Conservation (phyloP, 2,329 filamentous ascomycete genomes). For the Fusarium nurragi region DNA sequence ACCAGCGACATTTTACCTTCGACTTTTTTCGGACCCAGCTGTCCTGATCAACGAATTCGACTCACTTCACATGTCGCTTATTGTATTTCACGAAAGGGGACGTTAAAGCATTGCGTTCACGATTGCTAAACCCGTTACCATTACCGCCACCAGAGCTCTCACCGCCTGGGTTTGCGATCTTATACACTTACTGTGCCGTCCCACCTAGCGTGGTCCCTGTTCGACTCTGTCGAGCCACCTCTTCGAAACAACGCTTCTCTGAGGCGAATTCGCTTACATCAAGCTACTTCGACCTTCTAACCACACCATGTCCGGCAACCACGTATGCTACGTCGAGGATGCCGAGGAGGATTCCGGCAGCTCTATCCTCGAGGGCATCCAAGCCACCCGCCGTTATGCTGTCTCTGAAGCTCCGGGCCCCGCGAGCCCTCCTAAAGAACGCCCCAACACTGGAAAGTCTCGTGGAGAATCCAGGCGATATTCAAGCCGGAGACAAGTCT, state of each 20-base stretch:
- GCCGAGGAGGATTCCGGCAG: constrained; percentile 62
- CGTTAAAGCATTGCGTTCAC: constrained; percentile 40
- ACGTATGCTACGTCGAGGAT: constrained; percentile 61
- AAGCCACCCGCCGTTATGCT: constrained; percentile 57
- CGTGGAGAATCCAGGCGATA: constrained; percentile 53
- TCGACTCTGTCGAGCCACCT: constrained; percentile 39
- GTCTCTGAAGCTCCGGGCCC: constrained; percentile 56
- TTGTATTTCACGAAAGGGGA: constrained; percentile 36
- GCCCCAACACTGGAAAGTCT: constrained; percentile 62
- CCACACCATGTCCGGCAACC: constrained; percentile 54
- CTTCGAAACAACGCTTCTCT: constrained; percentile 34
- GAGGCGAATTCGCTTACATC: constrained; percentile 36
- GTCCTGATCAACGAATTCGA: constrained; percentile 16
- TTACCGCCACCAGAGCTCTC: constrained; percentile 28
- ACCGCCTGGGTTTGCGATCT: constrained; percentile 37
- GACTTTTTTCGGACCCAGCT: constrained; percentile 23
- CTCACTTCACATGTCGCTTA: constrained; percentile 38
- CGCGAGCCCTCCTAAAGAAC: constrained; percentile 57
- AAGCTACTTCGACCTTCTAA: constrained; percentile 28
- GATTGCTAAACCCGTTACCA: constrained; percentile 25
- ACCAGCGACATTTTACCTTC: constrained; percentile 31
- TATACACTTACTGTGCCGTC: constrained; percentile 37
- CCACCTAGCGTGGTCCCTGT: constrained; percentile 46
- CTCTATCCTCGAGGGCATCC: constrained; percentile 52
- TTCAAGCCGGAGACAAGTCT: constrained; percentile 49